phyloP scores from a whole-genome alignment of 805 yeast species.

The Vanderwaltozyma polyspora region DNA sequence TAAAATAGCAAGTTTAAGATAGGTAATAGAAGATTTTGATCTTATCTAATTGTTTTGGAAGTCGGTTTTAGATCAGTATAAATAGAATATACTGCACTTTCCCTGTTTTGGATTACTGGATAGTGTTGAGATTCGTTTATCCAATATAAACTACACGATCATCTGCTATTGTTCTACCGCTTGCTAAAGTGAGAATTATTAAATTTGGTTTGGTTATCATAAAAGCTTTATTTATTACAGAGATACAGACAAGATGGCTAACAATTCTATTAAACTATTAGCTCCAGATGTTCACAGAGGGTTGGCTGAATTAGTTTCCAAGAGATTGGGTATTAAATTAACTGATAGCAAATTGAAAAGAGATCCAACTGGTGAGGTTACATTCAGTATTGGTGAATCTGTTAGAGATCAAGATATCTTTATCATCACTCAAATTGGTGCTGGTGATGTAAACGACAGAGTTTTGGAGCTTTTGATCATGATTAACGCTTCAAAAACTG shows the following conservation, averaged over 20 bases:
- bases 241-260: conserved; percentile 38
- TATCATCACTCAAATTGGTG: conserved; percentile 75
- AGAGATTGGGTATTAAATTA: conserved; percentile 45
- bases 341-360: conserved; percentile 55
- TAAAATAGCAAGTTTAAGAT: no score
- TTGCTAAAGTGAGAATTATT: no score
- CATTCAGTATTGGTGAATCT: conserved; percentile 68
- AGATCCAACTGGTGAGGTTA: conserved; percentile 63
- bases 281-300: conserved; percentile 62
- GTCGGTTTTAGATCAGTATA: no score
- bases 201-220: no score
- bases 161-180: no score
- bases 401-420: conserved; percentile 78
- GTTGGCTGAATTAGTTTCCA: conserved; percentile 57
- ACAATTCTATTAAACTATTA: conserved; percentile 56
- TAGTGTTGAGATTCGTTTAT: no score
- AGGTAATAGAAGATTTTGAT: no score
- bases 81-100: no score
- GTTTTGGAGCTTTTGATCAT: conserved; percentile 80
- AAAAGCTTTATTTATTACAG: background rate
- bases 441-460: conserved; percentile 75
- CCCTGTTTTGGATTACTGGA: background rate
- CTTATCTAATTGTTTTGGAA: no score
- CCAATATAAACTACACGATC: no score
- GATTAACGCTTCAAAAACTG: conserved; percentile 92